phyloP scores from a whole-genome alignment of 352 stramenopile genomes.

The Peronosclerospora sorghi region DNA sequence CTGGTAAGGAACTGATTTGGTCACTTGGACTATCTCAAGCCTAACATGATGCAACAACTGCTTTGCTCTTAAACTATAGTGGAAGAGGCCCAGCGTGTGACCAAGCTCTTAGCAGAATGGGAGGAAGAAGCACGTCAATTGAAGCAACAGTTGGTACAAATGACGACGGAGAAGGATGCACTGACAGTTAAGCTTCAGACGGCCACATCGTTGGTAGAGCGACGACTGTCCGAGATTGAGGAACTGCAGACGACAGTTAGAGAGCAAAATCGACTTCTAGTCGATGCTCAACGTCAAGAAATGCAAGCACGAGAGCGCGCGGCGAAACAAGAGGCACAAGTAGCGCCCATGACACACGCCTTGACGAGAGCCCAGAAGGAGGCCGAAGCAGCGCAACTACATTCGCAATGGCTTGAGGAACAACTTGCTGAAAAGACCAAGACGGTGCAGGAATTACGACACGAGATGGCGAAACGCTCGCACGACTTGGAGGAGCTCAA shows the following conservation, averaged over 20 bases:
- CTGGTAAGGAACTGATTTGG: constrained; percentile 20
- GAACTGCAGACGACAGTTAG: constrained; percentile 42
- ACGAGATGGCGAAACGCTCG: too few species aligned
- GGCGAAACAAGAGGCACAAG: constrained; percentile 55
- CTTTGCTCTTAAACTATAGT: constrained; percentile 12
- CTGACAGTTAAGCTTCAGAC: constrained; percentile 39
- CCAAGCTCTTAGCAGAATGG: constrained; percentile 11
- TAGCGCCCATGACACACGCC: constrained; percentile 42
- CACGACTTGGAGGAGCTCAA: too few species aligned
- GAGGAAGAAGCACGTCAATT: constrained; percentile 21
- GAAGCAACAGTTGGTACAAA: constrained; percentile 38
- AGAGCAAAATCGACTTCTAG: constrained; percentile 42
- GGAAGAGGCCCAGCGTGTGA: constrained; percentile 22
- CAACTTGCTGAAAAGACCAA: constrained; percentile 61
- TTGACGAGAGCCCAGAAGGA: too few species aligned
- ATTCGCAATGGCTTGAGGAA: constrained; percentile 56
- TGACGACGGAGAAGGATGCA: constrained; percentile 52
- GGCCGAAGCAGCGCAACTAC: too few species aligned
- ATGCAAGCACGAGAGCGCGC: constrained; percentile 53
- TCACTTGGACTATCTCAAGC: not conserved
- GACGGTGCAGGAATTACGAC: constrained; percentile 50
- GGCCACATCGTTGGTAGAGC: too few species aligned
- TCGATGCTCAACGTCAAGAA: constrained; percentile 46
- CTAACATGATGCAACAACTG: not conserved
- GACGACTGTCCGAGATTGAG: constrained; percentile 50